A percentile compares a stretch with the other conserved stretches of the same genome.
Conservation (phyloP, 352 stramenopile species). For the Pythium plurisporium region DNA sequence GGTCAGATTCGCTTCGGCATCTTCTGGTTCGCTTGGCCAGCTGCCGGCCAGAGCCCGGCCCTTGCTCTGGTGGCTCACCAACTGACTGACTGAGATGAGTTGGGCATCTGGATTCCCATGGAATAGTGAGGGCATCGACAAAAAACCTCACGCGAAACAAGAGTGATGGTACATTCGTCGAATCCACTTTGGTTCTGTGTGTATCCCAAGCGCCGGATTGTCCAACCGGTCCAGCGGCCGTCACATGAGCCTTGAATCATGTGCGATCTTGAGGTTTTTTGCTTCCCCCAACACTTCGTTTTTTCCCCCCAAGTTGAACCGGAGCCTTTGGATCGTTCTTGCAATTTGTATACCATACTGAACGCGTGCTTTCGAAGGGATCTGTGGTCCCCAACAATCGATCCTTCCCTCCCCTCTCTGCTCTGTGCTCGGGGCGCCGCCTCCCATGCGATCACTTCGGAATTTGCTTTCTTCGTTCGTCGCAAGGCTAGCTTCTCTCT, state of each 20-base stretch:
- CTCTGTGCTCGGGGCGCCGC: background rate
- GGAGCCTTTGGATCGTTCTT: constrained; percentile 3
- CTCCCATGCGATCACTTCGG: constrained; percentile 44
- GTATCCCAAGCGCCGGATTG: background rate
- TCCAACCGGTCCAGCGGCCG: constrained; percentile 1
- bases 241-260: background rate
- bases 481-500: background rate
- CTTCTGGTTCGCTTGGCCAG: constrained; percentile 3
- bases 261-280: constrained; percentile 20
- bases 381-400: constrained; percentile 31
- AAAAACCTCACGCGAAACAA: constrained; percentile 14
- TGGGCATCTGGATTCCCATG: background rate
- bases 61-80: no score
- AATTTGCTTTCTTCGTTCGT: constrained; percentile 56
- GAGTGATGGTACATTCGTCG: constrained; percentile 16
- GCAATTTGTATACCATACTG: constrained; percentile 26
- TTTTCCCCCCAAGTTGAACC: constrained; percentile 21
- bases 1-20: constrained; percentile 16
- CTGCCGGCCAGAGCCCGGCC: constrained; percentile 6
- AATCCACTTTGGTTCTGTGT: background rate
- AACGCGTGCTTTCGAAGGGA: constrained; percentile 11
- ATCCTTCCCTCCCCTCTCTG: no score
- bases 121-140: no score
- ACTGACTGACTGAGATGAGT: constrained; percentile 20
- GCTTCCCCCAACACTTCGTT: background rate